phyloP scores from a whole-genome alignment of 768 basidiomycete genomes.

The Porphyrellus cyaneotinctus region DNA sequence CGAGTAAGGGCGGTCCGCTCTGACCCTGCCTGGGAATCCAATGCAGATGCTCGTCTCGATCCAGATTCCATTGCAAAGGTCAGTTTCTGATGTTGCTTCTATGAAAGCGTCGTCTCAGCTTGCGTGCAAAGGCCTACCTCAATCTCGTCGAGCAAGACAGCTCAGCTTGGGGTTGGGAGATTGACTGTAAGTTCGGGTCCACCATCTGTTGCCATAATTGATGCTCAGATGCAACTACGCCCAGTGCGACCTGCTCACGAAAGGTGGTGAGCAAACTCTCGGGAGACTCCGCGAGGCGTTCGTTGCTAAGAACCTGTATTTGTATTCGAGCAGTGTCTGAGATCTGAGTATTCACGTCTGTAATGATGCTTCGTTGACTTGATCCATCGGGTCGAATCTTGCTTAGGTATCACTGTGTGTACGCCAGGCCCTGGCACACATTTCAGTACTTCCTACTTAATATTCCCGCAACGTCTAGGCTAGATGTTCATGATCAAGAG shows the following conservation, averaged over 20 bases:
- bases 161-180: slow-evolving; percentile 76
- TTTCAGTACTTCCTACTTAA: background rate
- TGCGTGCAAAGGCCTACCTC: slow-evolving; percentile 50
- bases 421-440: background rate
- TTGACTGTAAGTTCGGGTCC: slow-evolving; percentile 54
- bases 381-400: background rate
- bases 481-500: background rate
- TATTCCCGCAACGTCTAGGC: background rate
- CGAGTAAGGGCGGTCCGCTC: slow-evolving; percentile 28
- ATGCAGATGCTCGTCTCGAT: slow-evolving; percentile 46
- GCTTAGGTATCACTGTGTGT: background rate
- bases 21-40: slow-evolving; percentile 39
- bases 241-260: slow-evolving; percentile 52
- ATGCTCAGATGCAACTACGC: background rate
- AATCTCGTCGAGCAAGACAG: slow-evolving; percentile 65
- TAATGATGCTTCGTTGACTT: background rate
- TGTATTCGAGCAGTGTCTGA: background rate
- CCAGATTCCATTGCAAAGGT: slow-evolving; percentile 73
- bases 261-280: slow-evolving; percentile 38
- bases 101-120: background rate
- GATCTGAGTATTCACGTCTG: background rate
- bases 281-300: background rate
- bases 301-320: background rate
- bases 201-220: background rate
- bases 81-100: slow-evolving; percentile 13